Percentiles rank a stretch among this genome's conserved stretches.
phyloP scores from a whole-genome alignment of 768 basidiomycete genomes.

The Trametes gibbosa region DNA sequence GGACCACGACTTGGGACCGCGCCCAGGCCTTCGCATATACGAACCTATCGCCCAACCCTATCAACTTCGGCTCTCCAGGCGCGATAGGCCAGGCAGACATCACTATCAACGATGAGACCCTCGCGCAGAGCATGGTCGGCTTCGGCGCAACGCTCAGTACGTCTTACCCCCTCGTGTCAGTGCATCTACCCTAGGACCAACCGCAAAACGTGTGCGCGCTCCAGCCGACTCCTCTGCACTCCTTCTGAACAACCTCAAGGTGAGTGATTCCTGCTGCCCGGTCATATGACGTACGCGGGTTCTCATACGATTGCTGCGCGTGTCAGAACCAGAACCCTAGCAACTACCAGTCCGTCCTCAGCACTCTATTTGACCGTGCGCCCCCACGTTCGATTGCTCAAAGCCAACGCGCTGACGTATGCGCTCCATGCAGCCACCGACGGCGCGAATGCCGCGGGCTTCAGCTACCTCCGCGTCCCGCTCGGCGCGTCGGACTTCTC shows the following conservation, averaged over 20 bases:
- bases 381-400: neutral
- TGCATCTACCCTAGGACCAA: neutral
- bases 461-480: conserved; percentile 67
- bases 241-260: conserved; percentile 64
- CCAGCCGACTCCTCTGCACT: conserved; percentile 72
- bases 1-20: conserved; percentile 35
- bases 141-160: conserved; percentile 67
- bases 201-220: neutral
- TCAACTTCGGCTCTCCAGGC: conserved; percentile 60
- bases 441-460: conserved; percentile 58
- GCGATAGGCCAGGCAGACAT: conserved; percentile 60
- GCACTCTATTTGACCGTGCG: conserved; percentile 53
- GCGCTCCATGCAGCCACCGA: conserved; percentile 44
- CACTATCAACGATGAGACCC: conserved; percentile 48
- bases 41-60: conserved; percentile 38
- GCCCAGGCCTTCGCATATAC: conserved; percentile 53
- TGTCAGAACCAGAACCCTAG: conserved; percentile 47
- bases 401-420: neutral
- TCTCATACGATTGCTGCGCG: neutral
- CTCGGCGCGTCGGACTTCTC: conserved; percentile 79
- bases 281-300: neutral
- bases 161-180: neutral
- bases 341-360: conserved; percentile 58
- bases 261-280: conserved; percentile 19
- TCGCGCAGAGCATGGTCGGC: conserved; percentile 64